A percentile compares a stretch with the other conserved stretches of the same genome.
These are phyloP conservation scores for Hyparrhenia diplandra DNA, from an alignment of 176 grass and related monocot genomes.

Conservation along the genomic window DNA sequence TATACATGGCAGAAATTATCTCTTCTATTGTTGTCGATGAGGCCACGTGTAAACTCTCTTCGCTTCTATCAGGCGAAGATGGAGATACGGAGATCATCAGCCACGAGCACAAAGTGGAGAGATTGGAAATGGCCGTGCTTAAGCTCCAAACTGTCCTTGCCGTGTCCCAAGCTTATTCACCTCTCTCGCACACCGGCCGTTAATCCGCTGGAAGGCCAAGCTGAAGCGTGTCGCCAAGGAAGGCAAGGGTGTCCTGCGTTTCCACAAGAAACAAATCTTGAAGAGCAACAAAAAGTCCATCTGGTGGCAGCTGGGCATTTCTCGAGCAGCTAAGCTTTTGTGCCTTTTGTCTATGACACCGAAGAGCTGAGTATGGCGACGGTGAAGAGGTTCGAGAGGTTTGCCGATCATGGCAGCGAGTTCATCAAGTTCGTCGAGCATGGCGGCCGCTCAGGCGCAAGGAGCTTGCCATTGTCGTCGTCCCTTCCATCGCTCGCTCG, in stretches of 20 bases:
- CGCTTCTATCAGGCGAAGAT: not conserved
- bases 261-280: not conserved
- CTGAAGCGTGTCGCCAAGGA: constrained; percentile 5
- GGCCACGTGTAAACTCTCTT: not conserved
- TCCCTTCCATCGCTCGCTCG: not conserved
- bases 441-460: not conserved
- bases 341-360: not conserved
- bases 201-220: constrained; percentile 16
- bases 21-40: not conserved
- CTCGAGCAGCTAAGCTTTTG: not conserved
- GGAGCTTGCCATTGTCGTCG: not conserved
- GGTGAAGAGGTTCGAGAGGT: constrained; percentile 6
- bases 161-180: not conserved
- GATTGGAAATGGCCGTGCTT: not conserved
- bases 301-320: not conserved
- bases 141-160: constrained; percentile 1
- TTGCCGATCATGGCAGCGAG: not conserved
- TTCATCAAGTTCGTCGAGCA: constrained; percentile 11
- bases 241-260: not conserved
- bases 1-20: not conserved
- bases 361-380: not conserved
- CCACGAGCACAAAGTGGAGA: not conserved
- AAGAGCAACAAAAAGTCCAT: not conserved
- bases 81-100: not conserved
- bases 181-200: not conserved